Conservation (phyloP, 2,329 filamentous ascomycete species). For the Lojkania enalia region DNA sequence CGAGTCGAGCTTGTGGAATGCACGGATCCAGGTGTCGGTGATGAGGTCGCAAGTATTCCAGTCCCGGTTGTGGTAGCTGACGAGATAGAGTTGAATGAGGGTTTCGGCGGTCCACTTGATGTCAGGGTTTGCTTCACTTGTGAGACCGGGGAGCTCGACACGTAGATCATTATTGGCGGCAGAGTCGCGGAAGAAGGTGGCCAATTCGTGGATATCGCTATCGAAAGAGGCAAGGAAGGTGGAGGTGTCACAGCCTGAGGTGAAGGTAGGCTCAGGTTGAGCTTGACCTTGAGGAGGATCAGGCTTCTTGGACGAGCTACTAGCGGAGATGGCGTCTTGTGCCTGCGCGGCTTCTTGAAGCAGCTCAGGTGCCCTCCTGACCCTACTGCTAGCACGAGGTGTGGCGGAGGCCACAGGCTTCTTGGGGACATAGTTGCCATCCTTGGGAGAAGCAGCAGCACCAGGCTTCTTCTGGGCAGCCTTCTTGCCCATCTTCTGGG, state of each 20-base stretch:
- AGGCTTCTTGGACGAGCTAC: no score
- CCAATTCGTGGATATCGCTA: not conserved
- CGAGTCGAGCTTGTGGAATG: conserved; percentile 25
- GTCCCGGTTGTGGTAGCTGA: conserved; percentile 16
- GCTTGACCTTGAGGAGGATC: not conserved
- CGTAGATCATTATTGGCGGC: not conserved
- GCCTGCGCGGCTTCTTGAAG: not conserved
- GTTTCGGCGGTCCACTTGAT: conserved; percentile 22
- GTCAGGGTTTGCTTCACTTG: not conserved
- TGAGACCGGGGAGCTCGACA: not conserved
- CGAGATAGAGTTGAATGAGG: conserved; percentile 33
- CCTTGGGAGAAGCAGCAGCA: not conserved
- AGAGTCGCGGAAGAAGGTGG: not conserved
- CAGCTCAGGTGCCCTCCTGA: not conserved
- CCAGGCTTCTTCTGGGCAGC: not conserved
- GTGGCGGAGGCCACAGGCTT: not conserved
- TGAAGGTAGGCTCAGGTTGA: not conserved
- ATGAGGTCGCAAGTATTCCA: conserved; percentile 35
- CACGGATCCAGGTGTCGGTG: conserved; percentile 40
- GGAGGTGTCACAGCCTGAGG: not conserved
- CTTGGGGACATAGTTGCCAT: not conserved
- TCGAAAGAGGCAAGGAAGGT: not conserved
- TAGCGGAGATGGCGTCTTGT: not conserved
- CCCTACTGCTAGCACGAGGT: not conserved
- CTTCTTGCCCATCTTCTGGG: no score